Base-by-base conservation (phyloP, 257 asterid genomes). In the Agastache rugosa region DNA sequence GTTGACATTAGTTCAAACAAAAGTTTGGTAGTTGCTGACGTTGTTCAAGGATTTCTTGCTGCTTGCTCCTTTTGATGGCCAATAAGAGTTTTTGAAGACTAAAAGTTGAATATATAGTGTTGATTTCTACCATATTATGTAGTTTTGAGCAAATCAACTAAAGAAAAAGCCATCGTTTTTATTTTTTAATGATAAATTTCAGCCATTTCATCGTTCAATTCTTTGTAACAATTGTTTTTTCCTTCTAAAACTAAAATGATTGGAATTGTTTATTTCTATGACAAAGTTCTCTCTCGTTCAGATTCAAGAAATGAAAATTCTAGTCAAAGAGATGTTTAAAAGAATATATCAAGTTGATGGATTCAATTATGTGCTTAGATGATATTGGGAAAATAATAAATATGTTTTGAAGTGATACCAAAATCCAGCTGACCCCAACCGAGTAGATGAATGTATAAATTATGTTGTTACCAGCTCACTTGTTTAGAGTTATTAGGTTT, bases 271-370 rank as follows among this genome's bases (percentile, higher is more conserved):
- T 45, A 6, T 5, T 66, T 17, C 25, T 55, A 48, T n/a, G 54
- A 48, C 54, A 8, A 48, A 42, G 15, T 41, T 11, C 5, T 15
- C 48, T 11, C 48, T 42, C 12, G 11, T 56, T 71, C 10, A 8
- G 60, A 3, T 62, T 73, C 31, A 62, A 73, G 54, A 19, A 47
- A 48, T 6, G 22, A 50, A 74, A 64, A 74, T 64, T 74, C 64
- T 41, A 66, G 78, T 65, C 78, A 75, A 75, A 65, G 67, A 39
- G 60, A 54, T 25, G 54, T 15, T 20, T 20, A n/a, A 19, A 3
- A 22, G 53, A 19, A 6, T 3, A 48, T 34, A 35, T 62, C 61
- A 27, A 61, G 8, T 63, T 73, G 71, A 35, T 48, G 53, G 41
- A 29, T 61, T 62, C 71, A 73, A 44, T 22, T 71, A 58, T 56